Evolutionary conservation across 805 yeast species (phyloP).

Genomic region (Kockiozyma suomiensis): DNA sequence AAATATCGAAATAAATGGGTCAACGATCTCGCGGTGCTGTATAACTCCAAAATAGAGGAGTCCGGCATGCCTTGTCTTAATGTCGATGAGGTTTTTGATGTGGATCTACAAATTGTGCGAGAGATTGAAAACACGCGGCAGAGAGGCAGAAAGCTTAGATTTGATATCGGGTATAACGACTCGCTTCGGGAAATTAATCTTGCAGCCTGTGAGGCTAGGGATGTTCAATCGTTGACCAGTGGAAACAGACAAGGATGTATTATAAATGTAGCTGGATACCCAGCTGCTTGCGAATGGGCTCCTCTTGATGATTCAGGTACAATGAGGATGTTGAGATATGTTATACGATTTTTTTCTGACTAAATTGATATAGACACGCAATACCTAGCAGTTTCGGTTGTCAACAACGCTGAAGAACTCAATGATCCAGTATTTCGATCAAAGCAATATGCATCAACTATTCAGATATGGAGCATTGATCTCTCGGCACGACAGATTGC

Average conservation of each 20-base stretch:
- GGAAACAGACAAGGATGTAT: conserved; percentile 18
- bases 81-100: neutral
- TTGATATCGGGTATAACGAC: conserved; percentile 10
- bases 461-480: conserved; percentile 30
- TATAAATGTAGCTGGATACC: conserved; percentile 27
- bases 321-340: no score
- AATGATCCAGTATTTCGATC: conserved; percentile 1
- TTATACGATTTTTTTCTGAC: no score
- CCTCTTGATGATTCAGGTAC: conserved; percentile 19
- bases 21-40: conserved; percentile 12
- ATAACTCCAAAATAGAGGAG: neutral
- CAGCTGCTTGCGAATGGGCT: conserved; percentile 30
- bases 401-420: conserved; percentile 17
- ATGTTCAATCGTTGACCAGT: neutral
- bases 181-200: neutral
- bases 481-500: neutral
- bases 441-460: conserved; percentile 8
- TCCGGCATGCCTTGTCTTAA: neutral
- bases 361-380: conserved; percentile 10
- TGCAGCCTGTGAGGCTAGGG: neutral
- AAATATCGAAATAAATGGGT: conserved; percentile 27
- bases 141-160: neutral
- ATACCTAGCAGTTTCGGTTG: conserved; percentile 22
- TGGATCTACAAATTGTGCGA: neutral
- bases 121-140: neutral